These are phyloP conservation scores for Hemileccinum rubropunctum DNA, from an alignment of 768 basidiomycete species.

Conservation along the genomic window DNA sequence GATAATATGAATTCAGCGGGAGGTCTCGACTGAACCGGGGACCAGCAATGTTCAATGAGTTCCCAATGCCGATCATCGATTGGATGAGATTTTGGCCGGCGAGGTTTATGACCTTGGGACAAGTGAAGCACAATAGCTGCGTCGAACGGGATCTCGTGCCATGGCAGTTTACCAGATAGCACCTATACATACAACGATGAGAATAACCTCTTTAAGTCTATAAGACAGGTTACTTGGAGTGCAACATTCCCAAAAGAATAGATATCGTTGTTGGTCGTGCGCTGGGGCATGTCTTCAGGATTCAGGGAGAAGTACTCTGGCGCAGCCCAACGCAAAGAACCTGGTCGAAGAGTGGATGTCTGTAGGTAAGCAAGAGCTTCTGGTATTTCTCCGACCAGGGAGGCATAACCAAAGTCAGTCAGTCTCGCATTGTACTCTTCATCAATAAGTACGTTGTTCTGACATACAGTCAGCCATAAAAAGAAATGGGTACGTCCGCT, in stretches of 20 bases:
- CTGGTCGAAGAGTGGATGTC: conserved; percentile 1
- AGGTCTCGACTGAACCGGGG: conserved; percentile 1
- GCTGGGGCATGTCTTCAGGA: not conserved
- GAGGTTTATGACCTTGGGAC: conserved; percentile 2
- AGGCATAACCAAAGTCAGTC: conserved; percentile 9
- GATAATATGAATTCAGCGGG: not conserved
- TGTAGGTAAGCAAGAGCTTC: conserved; percentile 5
- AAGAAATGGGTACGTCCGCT: not conserved
- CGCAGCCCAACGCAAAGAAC: conserved; percentile 7
- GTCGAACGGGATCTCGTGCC: not conserved
- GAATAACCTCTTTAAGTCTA: not conserved
- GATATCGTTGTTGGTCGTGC: conserved; percentile 7
- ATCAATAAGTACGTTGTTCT: conserved; percentile 10
- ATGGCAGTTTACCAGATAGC: not conserved
- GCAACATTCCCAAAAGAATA: conserved; percentile 9
- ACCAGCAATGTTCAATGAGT: conserved; percentile 9
- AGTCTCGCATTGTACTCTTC: not conserved
- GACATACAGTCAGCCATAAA: not conserved
- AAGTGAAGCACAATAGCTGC: not conserved
- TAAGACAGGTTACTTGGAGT: not conserved
- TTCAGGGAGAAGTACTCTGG: conserved; percentile 4
- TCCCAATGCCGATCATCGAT: conserved; percentile 7
- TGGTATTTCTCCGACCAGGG: conserved; percentile 4
- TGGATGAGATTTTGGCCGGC: conserved; percentile 2
- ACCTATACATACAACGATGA: not conserved